Base-by-base conservation (phyloP, 2,329 filamentous ascomycete species). In the Pestalotiopsis sp. region DNA sequence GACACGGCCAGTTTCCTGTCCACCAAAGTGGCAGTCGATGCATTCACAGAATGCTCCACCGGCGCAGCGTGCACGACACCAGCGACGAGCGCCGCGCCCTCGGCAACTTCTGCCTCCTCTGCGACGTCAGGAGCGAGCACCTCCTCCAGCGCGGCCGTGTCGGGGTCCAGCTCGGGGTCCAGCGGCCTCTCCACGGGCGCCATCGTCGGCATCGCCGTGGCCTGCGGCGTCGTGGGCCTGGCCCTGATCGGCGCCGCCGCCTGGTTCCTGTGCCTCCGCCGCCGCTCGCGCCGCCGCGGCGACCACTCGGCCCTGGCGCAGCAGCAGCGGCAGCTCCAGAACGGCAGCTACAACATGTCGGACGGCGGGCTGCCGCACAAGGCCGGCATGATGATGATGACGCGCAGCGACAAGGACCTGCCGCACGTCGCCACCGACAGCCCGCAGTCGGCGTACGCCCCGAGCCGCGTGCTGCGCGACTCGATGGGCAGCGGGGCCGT, bases 191-290 rank as follows among this genome's bases (percentile, higher is more conserved):
- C 80, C 3, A 77, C 75, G 0, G 85, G 83, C 27, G 83, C 83
- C 66, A 83, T 83, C 45, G 82, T 80, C 20, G 85, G 85, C 58
- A 86, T 87, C 45, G 84, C 80, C 36, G 78, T 86, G 1, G 85
- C 79, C 6, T 77, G 77, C 58, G 77, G 76, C 11, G 69, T 83
- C 3, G 78, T 56, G 6, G 68, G 39, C 14, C 66, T 71, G 1
- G 65, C 81, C 14, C 67, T 86, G 59, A 69, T 84, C 71, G 80
- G 74, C 4, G 77, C 73, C 3, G 70, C 85, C 7, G 71, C 77
- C 25, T 88, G 81, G 79, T 82, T 84, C 71, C 74, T 85, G 64
- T 76, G 71, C 67, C 73, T 84, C 36, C 81, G 81, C 17, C 82
- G 83, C 4, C 81, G 80, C 20, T 23, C 20, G 4, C 79, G 78